Percentiles rank a stretch among this genome's conserved stretches.
phyloP scores from a whole-genome alignment of 345 rosid species.

The Eucalyptus sp. region DNA sequence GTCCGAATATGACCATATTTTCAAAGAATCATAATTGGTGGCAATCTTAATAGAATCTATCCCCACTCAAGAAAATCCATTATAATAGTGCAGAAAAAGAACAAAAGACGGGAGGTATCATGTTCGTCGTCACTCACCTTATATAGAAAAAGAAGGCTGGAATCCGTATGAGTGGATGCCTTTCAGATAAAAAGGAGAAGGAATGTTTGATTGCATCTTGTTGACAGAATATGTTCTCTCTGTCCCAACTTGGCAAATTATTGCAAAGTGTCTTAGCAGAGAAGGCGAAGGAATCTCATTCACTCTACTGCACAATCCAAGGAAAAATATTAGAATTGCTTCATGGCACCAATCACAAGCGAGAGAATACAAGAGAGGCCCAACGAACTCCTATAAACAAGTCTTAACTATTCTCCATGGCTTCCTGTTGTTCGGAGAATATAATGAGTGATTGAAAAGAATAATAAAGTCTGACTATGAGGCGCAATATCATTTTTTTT shows the following conservation, averaged over 20 bases:
- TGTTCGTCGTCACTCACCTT: not conserved
- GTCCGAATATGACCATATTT: not conserved
- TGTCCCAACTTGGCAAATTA: not conserved
- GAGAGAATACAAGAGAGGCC: not conserved
- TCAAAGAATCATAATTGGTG: not conserved
- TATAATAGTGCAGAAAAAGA: not conserved
- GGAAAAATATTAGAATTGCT: not conserved
- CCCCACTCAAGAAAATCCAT: not conserved
- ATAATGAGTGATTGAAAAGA: no score
- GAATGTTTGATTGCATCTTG: not conserved
- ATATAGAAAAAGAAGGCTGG: not conserved
- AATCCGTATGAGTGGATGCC: not conserved
- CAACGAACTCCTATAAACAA: not conserved
- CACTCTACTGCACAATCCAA: not conserved
- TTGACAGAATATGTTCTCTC: not conserved
- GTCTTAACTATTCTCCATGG: not conserved
- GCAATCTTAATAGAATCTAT: not conserved
- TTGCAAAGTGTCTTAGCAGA: not conserved
- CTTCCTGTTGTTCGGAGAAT: not conserved
- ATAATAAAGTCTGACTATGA: rapidly evolving
- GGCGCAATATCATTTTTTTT: rapidly evolving
- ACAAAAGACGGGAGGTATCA: not conserved
- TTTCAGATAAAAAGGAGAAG: not conserved
- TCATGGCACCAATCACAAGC: not conserved
- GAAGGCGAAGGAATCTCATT: not conserved